These are phyloP conservation scores for Turnera subulata DNA, from an alignment of 345 rosid genomes.

Conservation along the genomic window DNA sequence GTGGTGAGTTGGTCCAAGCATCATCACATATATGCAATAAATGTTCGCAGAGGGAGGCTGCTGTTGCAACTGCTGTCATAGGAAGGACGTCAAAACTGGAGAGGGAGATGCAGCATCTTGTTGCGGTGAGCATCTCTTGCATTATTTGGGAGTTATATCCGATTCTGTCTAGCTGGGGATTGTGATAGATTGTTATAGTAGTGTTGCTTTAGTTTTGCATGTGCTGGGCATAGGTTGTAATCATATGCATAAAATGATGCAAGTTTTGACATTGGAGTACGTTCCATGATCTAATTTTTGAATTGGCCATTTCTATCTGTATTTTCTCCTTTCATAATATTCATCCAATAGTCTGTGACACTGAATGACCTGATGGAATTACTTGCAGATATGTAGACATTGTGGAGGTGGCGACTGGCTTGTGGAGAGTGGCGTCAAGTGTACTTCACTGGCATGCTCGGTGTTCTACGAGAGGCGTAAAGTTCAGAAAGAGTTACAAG, in stretches of 20 bases:
- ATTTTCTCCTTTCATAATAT: too few species aligned
- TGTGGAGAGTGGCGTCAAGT: slow-evolving; percentile 76
- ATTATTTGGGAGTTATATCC: too few species aligned
- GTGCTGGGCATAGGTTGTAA: too few species aligned
- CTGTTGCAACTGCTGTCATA: slow-evolving; percentile 49
- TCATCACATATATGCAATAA: slow-evolving; percentile 59
- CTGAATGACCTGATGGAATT: background rate
- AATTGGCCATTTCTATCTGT: too few species aligned
- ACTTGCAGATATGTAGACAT: slow-evolving; percentile 78
- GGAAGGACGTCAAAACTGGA: slow-evolving; percentile 86
- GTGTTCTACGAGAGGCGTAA: slow-evolving; percentile 86
- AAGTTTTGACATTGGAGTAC: too few species aligned
- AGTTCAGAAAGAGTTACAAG: slow-evolving; percentile 81
- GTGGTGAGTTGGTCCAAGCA: slow-evolving; percentile 79
- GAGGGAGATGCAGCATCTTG: slow-evolving; percentile 84
- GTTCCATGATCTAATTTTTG: too few species aligned
- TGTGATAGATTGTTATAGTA: background rate
- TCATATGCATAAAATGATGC: too few species aligned
- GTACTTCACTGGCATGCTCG: slow-evolving; percentile 80
- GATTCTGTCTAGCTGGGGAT: background rate
- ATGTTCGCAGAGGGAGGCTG: slow-evolving; percentile 51
- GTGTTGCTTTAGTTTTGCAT: too few species aligned
- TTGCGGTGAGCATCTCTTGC: slow-evolving; percentile 50
- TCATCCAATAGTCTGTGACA: too few species aligned
- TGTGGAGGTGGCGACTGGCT: slow-evolving; percentile 99